Conservation (phyloP, 1,284 basidiomycete species). For the Mixia osmundae region DNA sequence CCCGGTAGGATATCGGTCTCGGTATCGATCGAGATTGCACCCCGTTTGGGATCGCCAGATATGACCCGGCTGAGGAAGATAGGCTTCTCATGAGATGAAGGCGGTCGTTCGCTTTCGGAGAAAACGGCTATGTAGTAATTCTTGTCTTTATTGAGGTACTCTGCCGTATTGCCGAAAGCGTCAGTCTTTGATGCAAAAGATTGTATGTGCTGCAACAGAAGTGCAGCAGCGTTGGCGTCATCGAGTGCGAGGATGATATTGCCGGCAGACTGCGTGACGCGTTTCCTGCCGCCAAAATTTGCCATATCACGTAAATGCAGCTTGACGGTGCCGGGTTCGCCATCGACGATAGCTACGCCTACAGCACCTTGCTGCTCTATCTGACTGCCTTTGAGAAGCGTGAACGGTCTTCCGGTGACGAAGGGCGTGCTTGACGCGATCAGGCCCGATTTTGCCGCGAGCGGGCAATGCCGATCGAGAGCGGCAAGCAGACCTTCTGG, state of each 20-base stretch:
- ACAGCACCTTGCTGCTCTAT: slow-evolving; percentile 7
- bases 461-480: slow-evolving; percentile 1
- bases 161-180: too few species aligned
- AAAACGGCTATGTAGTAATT: slow-evolving; percentile 7
- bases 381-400: slow-evolving; percentile 3
- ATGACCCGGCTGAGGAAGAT: slow-evolving; percentile 6
- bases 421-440: slow-evolving; percentile 9
- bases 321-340: slow-evolving; percentile 1
- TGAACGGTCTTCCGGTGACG: slow-evolving; percentile 8
- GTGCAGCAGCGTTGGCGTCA: slow-evolving; percentile 3
- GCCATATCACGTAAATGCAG: too few species aligned
- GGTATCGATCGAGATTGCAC: slow-evolving; percentile 8
- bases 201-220: slow-evolving; percentile 6
- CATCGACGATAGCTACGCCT: slow-evolving; percentile 6
- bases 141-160: slow-evolving; percentile 6
- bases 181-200: neutral
- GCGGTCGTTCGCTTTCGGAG: neutral
- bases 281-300: too few species aligned
- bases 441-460: slow-evolving; percentile 4
- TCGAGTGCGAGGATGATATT: slow-evolving; percentile 9
- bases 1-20: slow-evolving; percentile 5
- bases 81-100: slow-evolving; percentile 4
- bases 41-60: slow-evolving; percentile 7
- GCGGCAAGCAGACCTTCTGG: slow-evolving; percentile 8
- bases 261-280: neutral